Conservation (phyloP, 176 grass and related monocot species). For the Pontederia crassipes region DNA sequence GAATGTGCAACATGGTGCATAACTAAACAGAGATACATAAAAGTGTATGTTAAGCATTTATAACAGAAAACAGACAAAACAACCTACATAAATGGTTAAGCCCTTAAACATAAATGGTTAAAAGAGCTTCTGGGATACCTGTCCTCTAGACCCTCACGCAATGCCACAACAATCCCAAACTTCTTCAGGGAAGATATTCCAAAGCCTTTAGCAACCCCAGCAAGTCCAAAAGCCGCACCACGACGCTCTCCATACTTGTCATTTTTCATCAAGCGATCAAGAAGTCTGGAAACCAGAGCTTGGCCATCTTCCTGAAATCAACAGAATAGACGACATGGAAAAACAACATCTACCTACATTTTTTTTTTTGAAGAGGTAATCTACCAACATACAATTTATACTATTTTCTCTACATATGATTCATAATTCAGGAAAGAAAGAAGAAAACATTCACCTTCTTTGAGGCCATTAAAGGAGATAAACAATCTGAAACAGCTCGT, state of each 20-base stretch:
- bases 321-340: background rate
- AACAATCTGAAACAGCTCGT: constrained; percentile 85
- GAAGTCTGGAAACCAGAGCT: constrained; percentile 61
- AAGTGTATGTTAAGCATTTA: no score
- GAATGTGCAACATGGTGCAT: no score
- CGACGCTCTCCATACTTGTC: constrained; percentile 92
- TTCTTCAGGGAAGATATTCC: constrained; percentile 85
- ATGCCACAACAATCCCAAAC: constrained; percentile 56
- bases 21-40: no score
- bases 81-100: background rate
- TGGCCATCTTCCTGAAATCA: constrained; percentile 67
- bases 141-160: constrained; percentile 64
- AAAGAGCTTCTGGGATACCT: constrained; percentile 28
- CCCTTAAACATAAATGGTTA: background rate
- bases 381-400: background rate
- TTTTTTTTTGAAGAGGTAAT: background rate
- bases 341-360: background rate
- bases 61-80: background rate
- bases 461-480: constrained; percentile 87
- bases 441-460: constrained; percentile 43
- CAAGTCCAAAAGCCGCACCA: constrained; percentile 96
- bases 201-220: constrained; percentile 95
- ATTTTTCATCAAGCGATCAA: constrained; percentile 83
- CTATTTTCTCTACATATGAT: constrained; percentile 17
- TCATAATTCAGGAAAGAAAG: constrained; percentile 1